phyloP scores from a whole-genome alignment of 768 basidiomycete species.

The Suillus plorans region DNA sequence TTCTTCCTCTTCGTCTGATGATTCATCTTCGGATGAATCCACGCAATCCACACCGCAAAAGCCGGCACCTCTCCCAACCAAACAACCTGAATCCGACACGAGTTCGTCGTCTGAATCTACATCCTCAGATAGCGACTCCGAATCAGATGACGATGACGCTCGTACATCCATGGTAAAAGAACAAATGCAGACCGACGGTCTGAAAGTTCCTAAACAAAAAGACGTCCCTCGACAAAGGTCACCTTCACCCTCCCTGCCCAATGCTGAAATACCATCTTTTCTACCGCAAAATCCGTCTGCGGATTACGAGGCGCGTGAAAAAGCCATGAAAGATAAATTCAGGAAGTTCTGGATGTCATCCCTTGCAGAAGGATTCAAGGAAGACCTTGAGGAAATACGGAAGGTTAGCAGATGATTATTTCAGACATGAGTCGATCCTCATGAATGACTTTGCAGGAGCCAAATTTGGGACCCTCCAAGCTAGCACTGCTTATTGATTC shows the following conservation, averaged over 20 bases:
- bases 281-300: constrained; percentile 35
- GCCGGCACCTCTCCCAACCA: background rate
- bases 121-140: constrained; percentile 18
- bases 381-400: constrained; percentile 80
- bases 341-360: constrained; percentile 87
- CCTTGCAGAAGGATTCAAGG: constrained; percentile 77
- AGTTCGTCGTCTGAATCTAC: constrained; percentile 17
- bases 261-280: constrained; percentile 53
- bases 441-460: constrained; percentile 44
- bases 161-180: background rate
- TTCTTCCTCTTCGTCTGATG: constrained; percentile 40
- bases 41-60: constrained; percentile 3
- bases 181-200: constrained; percentile 2
- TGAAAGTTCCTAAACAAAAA: background rate
- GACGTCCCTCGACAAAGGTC: constrained; percentile 18
- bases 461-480: constrained; percentile 64
- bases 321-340: constrained; percentile 63
- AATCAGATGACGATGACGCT: constrained; percentile 9
- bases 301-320: constrained; percentile 44
- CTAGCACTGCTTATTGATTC: constrained; percentile 80
- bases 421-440: constrained; percentile 24
- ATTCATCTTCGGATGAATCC: constrained; percentile 21
- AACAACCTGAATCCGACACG: constrained; percentile 11
- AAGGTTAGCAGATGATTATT: constrained; percentile 48
- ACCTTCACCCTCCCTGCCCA: constrained; percentile 21